Evolutionary conservation across 768 basidiomycete genomes (phyloP).

Genomic region (Daedaleopsis nitida): DNA sequence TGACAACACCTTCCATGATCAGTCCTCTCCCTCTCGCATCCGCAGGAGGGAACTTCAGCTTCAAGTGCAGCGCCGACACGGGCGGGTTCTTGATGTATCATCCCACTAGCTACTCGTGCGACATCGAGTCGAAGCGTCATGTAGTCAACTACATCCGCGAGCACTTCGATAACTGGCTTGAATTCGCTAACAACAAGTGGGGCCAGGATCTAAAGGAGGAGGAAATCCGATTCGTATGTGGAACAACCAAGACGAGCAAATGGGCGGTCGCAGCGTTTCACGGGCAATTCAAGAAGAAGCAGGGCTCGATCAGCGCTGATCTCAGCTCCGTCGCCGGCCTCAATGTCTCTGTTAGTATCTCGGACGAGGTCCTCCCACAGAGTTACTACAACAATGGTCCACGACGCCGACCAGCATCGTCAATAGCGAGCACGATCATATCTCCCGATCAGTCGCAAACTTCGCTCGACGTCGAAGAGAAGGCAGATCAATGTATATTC

Average conservation of each 20-base stretch:
- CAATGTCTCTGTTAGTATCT: conserved; percentile 4
- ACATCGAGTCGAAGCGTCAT: conserved; percentile 7
- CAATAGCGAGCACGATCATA: background rate
- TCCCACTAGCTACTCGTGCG: background rate
- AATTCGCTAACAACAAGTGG: conserved; percentile 1
- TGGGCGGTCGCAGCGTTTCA: conserved; percentile 20
- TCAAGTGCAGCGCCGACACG: conserved; percentile 9
- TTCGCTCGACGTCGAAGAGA: background rate
- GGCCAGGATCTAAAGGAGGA: conserved; percentile 8
- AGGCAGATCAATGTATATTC: conserved; percentile 17
- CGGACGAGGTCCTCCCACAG: background rate
- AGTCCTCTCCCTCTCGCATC: background rate
- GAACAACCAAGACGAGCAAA: conserved; percentile 15
- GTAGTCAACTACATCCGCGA: conserved; percentile 12
- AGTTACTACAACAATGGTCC: conserved; percentile 1
- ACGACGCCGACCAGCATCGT: background rate
- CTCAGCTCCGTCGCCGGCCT: background rate
- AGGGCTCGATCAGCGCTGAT: conserved; percentile 9
- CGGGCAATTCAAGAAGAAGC: background rate
- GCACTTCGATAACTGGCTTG: conserved; percentile 14
- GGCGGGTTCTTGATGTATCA: conserved; percentile 15
- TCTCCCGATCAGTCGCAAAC: background rate
- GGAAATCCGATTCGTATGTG: conserved; percentile 18
- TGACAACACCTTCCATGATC: background rate
- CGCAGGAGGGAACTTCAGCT: conserved; percentile 1